A percentile compares a stretch with the other conserved stretches of the same genome.
These are phyloP conservation scores for Coemansia sp. DNA, from an alignment of 192 early-diverging fungal genomes.

Conservation along the genomic window DNA sequence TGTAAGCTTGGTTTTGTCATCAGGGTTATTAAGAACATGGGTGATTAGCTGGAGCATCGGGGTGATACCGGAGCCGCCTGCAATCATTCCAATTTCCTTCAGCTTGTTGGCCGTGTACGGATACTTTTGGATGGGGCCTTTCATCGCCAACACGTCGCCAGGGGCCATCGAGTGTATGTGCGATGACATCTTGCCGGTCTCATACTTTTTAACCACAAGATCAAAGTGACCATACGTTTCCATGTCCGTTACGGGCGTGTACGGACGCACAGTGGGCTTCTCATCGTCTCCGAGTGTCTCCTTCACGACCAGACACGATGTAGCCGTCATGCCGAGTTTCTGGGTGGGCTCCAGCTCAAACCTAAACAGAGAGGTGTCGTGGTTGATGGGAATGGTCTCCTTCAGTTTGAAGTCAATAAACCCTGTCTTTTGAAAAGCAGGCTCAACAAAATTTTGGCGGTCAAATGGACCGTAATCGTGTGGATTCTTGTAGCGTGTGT, in stretches of 20 bases:
- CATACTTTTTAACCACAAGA: slow-evolving; percentile 80
- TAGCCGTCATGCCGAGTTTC: slow-evolving; percentile 67
- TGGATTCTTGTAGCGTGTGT: slow-evolving; percentile 33
- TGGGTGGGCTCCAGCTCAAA: slow-evolving; percentile 71
- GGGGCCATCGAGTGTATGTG: slow-evolving; percentile 65
- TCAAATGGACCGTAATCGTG: neutral
- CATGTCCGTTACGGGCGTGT: slow-evolving; percentile 71
- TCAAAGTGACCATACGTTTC: slow-evolving; percentile 70
- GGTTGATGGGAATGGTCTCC: slow-evolving; percentile 62
- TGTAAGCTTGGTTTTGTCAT: slow-evolving; percentile 70
- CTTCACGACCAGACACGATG: slow-evolving; percentile 82
- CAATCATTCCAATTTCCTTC: slow-evolving; percentile 75
- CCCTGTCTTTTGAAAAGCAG: slow-evolving; percentile 44
- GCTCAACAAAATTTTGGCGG: slow-evolving; percentile 11
- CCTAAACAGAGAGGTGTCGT: slow-evolving; percentile 67
- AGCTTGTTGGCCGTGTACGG: slow-evolving; percentile 65
- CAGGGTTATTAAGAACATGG: slow-evolving; percentile 62
- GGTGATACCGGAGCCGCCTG: slow-evolving; percentile 86
- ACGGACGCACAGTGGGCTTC: slow-evolving; percentile 74
- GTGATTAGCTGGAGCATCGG: slow-evolving; percentile 80
- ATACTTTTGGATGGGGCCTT: slow-evolving; percentile 79
- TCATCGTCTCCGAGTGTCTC: slow-evolving; percentile 58
- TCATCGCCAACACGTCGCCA: slow-evolving; percentile 76
- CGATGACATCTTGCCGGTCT: slow-evolving; percentile 64
- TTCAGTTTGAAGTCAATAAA: slow-evolving; percentile 51